These are phyloP conservation scores for Porphyrellus cyaneotinctus DNA, from an alignment of 768 basidiomycete species.

Conservation along the genomic window DNA sequence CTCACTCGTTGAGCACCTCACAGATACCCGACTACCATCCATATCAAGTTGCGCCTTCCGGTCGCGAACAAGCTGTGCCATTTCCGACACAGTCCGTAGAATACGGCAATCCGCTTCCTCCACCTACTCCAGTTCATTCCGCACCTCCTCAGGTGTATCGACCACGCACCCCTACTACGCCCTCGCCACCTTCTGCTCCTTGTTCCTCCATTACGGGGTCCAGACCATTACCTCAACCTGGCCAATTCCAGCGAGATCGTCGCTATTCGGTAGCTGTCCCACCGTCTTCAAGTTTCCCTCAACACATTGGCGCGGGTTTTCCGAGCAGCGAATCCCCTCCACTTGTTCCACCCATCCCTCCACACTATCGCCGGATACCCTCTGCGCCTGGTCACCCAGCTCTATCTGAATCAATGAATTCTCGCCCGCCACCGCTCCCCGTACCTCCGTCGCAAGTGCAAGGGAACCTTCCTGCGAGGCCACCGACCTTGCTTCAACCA, in stretches of 20 bases:
- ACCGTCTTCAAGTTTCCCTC: constrained; percentile 32
- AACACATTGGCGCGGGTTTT: constrained; percentile 18
- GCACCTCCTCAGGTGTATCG: constrained; percentile 26
- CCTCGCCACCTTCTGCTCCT: constrained; percentile 25
- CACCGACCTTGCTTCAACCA: constrained; percentile 49
- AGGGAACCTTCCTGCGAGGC: constrained; percentile 34
- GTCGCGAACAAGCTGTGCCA: constrained; percentile 19
- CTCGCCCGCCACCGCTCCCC: constrained; percentile 24
- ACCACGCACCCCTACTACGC: constrained; percentile 12
- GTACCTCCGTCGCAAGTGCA: constrained; percentile 25
- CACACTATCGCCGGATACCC: constrained; percentile 34
- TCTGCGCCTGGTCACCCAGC: constrained; percentile 24
- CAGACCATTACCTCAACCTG: constrained; percentile 32
- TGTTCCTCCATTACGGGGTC: constrained; percentile 17
- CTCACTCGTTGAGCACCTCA: constrained; percentile 28
- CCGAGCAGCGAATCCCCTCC: constrained; percentile 18
- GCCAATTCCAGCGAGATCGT: constrained; percentile 29
- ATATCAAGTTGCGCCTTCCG: constrained; percentile 17
- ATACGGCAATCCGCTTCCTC: constrained; percentile 15
- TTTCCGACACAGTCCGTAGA: constrained; percentile 28
- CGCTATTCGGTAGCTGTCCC: constrained; percentile 27
- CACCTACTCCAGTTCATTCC: constrained; percentile 22
- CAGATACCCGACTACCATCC: constrained; percentile 25
- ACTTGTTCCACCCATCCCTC: constrained; percentile 18
- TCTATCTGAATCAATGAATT: constrained; percentile 19